Conservation (phyloP, 331 rosid species). For the Spiraea crenata region DNA sequence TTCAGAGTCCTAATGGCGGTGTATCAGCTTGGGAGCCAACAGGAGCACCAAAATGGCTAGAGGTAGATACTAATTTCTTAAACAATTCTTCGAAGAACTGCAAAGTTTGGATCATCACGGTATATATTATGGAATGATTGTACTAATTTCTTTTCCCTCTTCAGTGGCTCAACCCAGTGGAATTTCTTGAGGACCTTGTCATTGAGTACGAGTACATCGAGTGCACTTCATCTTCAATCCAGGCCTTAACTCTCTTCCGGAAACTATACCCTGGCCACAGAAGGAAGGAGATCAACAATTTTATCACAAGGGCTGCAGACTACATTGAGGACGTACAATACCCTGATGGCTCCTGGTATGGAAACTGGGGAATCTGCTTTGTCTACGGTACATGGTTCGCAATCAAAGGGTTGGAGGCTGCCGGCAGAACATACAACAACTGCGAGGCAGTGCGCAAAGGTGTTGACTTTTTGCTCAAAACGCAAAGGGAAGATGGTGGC, state of each 20-base stretch:
- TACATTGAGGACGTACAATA: conserved; percentile 63
- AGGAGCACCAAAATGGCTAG: conserved; percentile 63
- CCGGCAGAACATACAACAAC: conserved; percentile 60
- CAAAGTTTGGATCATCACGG: background rate
- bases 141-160: background rate
- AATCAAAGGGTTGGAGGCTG: conserved; percentile 68
- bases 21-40: conserved; percentile 72
- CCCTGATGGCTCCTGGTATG: conserved; percentile 85
- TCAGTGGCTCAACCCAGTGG: conserved; percentile 69
- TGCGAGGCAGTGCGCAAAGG: conserved; percentile 60
- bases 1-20: conserved; percentile 67
- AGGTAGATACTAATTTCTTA: conserved; percentile 33
- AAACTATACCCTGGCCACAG: conserved; percentile 65
- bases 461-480: conserved; percentile 51
- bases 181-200: conserved; percentile 59
- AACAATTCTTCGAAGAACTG: background rate
- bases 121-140: background rate
- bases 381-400: conserved; percentile 83
- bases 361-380: conserved; percentile 89
- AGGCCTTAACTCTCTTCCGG: conserved; percentile 54
- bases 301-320: conserved; percentile 54
- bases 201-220: conserved; percentile 51
- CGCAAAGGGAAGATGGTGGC: conserved; percentile 77
- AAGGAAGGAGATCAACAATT: conserved; percentile 64
- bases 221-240: conserved; percentile 72